These are phyloP conservation scores for Wickerhamomyces hampshirensis DNA, from an alignment of 805 yeast genomes.

Conservation along the genomic window DNA sequence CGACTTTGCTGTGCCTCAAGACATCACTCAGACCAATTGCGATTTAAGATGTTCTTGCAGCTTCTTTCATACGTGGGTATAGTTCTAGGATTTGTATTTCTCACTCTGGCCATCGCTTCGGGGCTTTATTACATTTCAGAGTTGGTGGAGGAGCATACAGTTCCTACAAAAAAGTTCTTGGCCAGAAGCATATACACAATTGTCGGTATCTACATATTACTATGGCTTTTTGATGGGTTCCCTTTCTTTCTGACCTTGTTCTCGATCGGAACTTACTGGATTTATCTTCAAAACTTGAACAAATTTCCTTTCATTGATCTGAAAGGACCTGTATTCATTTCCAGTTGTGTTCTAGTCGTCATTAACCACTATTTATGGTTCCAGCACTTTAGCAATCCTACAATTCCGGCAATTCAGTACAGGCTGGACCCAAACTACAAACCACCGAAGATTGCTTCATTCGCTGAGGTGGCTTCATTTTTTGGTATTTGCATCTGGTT, in stretches of 20 bases:
- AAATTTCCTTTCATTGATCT: conserved; percentile 82
- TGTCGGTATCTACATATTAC: conserved; percentile 47
- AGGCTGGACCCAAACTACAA: conserved; percentile 53
- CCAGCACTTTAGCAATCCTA: conserved; percentile 62
- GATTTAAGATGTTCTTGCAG: conserved; percentile 46
- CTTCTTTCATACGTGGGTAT: conserved; percentile 58
- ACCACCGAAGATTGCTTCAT: conserved; percentile 70
- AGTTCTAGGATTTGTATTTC: conserved; percentile 53
- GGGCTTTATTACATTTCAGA: conserved; percentile 91
- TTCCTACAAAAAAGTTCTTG: conserved; percentile 71
- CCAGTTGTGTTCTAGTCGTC: conserved; percentile 68
- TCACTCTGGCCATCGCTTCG: conserved; percentile 73
- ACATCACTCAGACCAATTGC: too few relatives aligned
- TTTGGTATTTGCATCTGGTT: conserved; percentile 94
- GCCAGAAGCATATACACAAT: conserved; percentile 58
- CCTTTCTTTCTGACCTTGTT: conserved; percentile 66
- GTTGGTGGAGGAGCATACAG: conserved; percentile 88
- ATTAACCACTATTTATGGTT: conserved; percentile 90
- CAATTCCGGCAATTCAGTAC: conserved; percentile 59
- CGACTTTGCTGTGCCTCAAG: too few relatives aligned
- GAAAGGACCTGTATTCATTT: conserved; percentile 63
- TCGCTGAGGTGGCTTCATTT: conserved; percentile 90
- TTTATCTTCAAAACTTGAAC: conserved; percentile 72
- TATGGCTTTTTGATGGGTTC: conserved; percentile 72
- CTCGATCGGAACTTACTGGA: conserved; percentile 62